Percentiles rank a stretch among this genome's conserved stretches.
These are phyloP conservation scores for Singerocomus rubriflavus DNA, from an alignment of 1,284 basidiomycete species.

Conservation along the genomic window DNA sequence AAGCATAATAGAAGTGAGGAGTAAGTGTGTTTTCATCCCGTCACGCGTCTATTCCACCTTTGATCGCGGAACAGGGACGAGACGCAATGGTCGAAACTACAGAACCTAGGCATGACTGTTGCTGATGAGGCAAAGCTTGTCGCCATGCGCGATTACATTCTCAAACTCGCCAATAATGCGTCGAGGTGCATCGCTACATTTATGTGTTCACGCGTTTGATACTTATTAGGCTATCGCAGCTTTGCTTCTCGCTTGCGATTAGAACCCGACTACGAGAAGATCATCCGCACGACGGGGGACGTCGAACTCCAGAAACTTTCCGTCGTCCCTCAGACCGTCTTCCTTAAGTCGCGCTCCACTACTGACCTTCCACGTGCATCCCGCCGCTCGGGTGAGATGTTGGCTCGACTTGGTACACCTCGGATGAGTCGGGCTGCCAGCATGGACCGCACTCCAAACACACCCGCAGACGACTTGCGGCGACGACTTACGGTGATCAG, in stretches of 20 bases:
- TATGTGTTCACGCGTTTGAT: not conserved
- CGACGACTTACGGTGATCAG: conserved; percentile 69
- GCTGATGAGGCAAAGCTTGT: conserved; percentile 80
- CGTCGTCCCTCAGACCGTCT: conserved; percentile 94
- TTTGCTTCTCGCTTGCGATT: conserved; percentile 59
- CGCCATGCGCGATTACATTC: conserved; percentile 85
- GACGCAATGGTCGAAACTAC: conserved; percentile 64
- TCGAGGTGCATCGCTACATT: conserved; percentile 44
- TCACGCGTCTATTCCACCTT: not conserved
- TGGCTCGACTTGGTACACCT: conserved; percentile 43
- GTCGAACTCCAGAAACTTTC: conserved; percentile 80
- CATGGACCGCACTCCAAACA: conserved; percentile 38
- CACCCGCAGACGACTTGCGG: conserved; percentile 69
- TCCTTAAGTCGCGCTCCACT: conserved; percentile 61
- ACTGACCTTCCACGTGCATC: conserved; percentile 40
- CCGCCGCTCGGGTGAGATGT: conserved; percentile 34
- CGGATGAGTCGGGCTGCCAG: conserved; percentile 45
- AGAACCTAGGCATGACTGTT: conserved; percentile 78
- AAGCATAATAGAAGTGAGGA: conserved; percentile 68
- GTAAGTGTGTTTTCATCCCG: conserved; percentile 40
- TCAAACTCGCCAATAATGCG: conserved; percentile 73
- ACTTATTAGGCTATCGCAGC: conserved; percentile 36
- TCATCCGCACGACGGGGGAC: conserved; percentile 62
- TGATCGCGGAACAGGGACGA: conserved; percentile 58
- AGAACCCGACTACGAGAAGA: conserved; percentile 61